A percentile compares a stretch with the other conserved stretches of the same genome.
Evolutionary conservation across 495 filamentous ascomycete species (phyloP).

Genomic region (Amorphotheca resinae): DNA sequence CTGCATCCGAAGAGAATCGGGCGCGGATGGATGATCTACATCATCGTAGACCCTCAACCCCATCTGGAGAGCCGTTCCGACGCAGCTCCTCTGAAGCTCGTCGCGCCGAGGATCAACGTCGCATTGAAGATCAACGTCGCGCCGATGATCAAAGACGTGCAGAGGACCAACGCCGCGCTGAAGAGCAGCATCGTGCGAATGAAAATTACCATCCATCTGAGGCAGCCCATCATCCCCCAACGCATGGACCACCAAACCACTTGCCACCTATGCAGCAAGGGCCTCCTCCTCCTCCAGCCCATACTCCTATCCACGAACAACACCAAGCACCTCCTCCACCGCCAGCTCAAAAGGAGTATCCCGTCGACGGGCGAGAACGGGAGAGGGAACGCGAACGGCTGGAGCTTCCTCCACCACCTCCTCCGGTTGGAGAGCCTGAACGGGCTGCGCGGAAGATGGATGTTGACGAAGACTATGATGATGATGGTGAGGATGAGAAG

Average conservation of each 20-base stretch:
- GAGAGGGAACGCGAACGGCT: conserved; percentile 13
- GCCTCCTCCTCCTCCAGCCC: conserved; percentile 22
- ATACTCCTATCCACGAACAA: conserved; percentile 40
- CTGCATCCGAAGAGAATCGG: conserved; percentile 74
- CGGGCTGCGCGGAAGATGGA: conserved; percentile 90
- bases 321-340: conserved; percentile 40
- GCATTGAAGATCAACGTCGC: conserved; percentile 37
- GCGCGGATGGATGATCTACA: conserved; percentile 75
- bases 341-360: conserved; percentile 48
- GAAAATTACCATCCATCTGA: conserved; percentile 83
- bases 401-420: conserved; percentile 28
- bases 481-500: conserved; percentile 75
- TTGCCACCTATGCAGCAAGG: conserved; percentile 54
- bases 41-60: conserved; percentile 57
- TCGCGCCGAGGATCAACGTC: conserved; percentile 37
- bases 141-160: conserved; percentile 35
- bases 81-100: conserved; percentile 70
- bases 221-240: conserved; percentile 74
- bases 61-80: conserved; percentile 56
- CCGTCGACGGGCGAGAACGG: conserved; percentile 32
- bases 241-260: conserved; percentile 53
- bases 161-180: conserved; percentile 34
- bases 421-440: conserved; percentile 49
- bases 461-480: conserved; percentile 90
- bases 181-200: conserved; percentile 56